Evolutionary conservation across 2,329 filamentous ascomycete species (phyloP).

Genomic region (Paramyrothecium sp.): DNA sequence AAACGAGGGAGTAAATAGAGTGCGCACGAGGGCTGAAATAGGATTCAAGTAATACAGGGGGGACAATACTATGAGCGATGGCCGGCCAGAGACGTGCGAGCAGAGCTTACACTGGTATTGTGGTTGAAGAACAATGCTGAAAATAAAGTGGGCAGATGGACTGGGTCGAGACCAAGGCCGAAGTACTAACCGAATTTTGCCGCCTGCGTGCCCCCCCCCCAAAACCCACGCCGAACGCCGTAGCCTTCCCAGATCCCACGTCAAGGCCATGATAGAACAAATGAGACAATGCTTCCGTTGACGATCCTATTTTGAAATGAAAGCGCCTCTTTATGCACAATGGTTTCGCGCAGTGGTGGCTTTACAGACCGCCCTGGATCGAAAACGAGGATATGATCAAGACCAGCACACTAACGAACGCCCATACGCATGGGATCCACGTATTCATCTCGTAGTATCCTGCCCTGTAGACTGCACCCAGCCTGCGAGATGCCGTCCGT

Average conservation of each 20-base stretch:
- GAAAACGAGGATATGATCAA: conserved; percentile 86
- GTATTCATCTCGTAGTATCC: conserved; percentile 91
- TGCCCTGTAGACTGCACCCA: conserved; percentile 77
- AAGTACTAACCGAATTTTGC: background rate
- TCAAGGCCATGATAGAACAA: no score
- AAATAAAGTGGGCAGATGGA: no score
- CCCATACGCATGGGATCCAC: conserved; percentile 91
- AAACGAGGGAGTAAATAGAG: no score
- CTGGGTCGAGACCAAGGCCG: no score
- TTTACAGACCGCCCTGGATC: conserved; percentile 82
- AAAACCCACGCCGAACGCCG: background rate
- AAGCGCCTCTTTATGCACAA: no score
- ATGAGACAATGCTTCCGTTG: no score
- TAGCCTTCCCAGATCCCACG: background rate
- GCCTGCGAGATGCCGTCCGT: conserved; percentile 39
- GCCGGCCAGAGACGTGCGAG: no score
- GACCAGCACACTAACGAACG: conserved; percentile 76
- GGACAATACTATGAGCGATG: background rate
- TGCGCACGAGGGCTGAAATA: no score
- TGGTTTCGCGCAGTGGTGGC: no score
- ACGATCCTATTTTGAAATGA: no score
- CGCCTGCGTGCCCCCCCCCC: background rate
- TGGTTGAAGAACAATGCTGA: background rate
- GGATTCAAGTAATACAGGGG: background rate
- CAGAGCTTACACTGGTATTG: background rate